Percentiles rank a stretch among this genome's conserved stretches.
Evolutionary conservation across 225 moss, liverwort and hornwort species (phyloP).

Genomic region (Bryum argenteum): DNA sequence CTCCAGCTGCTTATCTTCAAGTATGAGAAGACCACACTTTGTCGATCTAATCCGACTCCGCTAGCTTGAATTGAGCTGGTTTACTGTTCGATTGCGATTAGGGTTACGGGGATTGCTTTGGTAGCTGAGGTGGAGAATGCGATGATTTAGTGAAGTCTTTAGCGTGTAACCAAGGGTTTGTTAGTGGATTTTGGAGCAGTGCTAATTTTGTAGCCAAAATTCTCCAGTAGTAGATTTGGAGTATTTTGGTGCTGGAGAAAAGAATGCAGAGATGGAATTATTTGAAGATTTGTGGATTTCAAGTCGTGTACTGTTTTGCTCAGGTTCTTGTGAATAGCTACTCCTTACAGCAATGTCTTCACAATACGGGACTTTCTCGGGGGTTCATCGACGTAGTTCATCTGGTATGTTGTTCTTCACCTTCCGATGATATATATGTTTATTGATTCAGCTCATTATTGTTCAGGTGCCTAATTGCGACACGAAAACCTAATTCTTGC

Average conservation of each 20-base stretch:
- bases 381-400: conserved; percentile 43
- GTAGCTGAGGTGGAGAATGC: not conserved
- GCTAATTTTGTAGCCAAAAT: not conserved
- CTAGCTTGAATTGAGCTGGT: no score
- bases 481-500: not conserved
- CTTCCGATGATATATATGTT: not conserved
- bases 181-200: no score
- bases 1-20: no score
- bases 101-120: conserved; percentile 10
- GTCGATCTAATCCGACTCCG: no score
- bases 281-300: not conserved
- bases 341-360: conserved; percentile 39
- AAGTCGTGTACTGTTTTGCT: conserved; percentile 15
- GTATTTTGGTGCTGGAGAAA: no score
- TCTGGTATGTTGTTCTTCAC: conserved; percentile 35
- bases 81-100: not conserved
- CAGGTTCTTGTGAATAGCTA: conserved; percentile 31
- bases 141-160: not conserved
- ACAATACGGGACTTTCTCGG: conserved; percentile 41
- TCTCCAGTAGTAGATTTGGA: not conserved
- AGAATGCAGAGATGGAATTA: no score
- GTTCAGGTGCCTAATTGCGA: not conserved
- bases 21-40: no score
- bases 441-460: not conserved
- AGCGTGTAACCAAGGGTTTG: no score